Percentiles rank a stretch among this genome's conserved stretches.
Conservation (phyloP, 768 basidiomycete species). For the Lactifluus echinatus region DNA sequence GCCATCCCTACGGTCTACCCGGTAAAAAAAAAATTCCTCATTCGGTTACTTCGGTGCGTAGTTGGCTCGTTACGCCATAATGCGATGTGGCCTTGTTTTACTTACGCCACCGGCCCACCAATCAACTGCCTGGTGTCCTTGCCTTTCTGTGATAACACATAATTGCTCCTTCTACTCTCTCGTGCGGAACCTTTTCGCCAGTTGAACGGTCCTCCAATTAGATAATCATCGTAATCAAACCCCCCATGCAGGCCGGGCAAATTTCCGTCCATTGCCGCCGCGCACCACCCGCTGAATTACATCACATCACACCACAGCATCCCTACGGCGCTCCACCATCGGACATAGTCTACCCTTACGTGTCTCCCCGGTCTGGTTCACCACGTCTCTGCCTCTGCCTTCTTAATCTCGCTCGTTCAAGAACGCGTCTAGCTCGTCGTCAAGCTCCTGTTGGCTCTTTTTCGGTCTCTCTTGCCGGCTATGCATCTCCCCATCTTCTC, state of each 20-base stretch:
- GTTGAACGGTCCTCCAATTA: not conserved
- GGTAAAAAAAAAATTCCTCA: not conserved
- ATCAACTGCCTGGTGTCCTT: not conserved
- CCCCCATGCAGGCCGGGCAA: not conserved
- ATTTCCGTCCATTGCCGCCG: conserved; percentile 1
- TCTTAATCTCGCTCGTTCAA: conserved; percentile 34
- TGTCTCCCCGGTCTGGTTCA: not conserved
- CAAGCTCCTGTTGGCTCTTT: conserved; percentile 68
- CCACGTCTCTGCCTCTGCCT: not conserved
- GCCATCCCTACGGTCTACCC: too few species aligned
- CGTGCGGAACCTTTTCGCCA: not conserved
- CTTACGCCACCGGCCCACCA: not conserved
- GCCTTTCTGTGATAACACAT: not conserved
- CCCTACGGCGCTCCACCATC: not conserved
- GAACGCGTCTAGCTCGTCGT: conserved; percentile 78
- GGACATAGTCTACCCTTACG: not conserved
- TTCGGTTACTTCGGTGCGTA: not conserved
- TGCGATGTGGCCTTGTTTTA: not conserved
- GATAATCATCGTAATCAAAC: not conserved
- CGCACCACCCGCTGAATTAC: not conserved
- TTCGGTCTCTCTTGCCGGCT: conserved; percentile 32
- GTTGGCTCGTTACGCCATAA: not conserved
- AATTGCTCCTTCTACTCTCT: not conserved
- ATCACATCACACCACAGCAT: conserved; percentile 6
- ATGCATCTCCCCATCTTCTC: conserved; percentile 22